Conservation (phyloP, 495 filamentous ascomycete genomes). For the Chaetomium fimeti region DNA sequence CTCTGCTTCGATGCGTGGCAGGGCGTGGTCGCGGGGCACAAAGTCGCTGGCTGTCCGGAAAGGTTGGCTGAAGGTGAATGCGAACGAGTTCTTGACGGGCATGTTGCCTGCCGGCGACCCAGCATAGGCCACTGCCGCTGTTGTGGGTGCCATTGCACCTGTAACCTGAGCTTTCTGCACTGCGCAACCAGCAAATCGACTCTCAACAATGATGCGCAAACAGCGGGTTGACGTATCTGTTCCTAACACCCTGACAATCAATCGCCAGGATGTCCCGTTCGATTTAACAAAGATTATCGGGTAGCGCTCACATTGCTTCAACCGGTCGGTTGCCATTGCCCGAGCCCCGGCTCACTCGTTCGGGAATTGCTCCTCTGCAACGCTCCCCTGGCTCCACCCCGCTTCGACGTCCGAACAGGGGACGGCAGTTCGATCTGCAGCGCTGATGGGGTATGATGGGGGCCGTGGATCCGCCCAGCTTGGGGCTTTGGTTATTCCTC, state of each 20-base stretch:
- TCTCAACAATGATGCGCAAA: not conserved
- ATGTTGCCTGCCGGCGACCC: constrained; percentile 28
- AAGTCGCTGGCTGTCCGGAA: constrained; percentile 28
- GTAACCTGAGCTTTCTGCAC: not conserved
- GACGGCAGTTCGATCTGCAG: constrained; percentile 11
- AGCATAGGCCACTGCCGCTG: constrained; percentile 22
- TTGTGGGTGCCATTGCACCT: constrained; percentile 3
- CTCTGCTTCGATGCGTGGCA: constrained; percentile 27
- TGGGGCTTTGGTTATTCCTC: too few species aligned
- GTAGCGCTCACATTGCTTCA: not conserved
- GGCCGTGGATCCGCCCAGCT: too few species aligned
- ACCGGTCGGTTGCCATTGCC: constrained; percentile 21
- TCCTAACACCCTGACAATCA: not conserved
- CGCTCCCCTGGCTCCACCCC: constrained; percentile 1
- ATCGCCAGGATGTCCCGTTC: not conserved
- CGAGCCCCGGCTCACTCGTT: constrained; percentile 15
- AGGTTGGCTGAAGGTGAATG: constrained; percentile 35
- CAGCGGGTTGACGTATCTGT: too few species aligned
- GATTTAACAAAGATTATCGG: constrained; percentile 8
- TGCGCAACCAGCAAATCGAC: not conserved
- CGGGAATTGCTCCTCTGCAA: constrained; percentile 15
- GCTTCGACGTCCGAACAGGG: constrained; percentile 5
- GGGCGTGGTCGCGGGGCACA: constrained; percentile 24
- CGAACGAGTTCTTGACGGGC: constrained; percentile 29
- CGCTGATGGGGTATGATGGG: too few species aligned